phyloP scores from a whole-genome alignment of 2,329 filamentous ascomycete species.

The Talaromyces sp. region DNA sequence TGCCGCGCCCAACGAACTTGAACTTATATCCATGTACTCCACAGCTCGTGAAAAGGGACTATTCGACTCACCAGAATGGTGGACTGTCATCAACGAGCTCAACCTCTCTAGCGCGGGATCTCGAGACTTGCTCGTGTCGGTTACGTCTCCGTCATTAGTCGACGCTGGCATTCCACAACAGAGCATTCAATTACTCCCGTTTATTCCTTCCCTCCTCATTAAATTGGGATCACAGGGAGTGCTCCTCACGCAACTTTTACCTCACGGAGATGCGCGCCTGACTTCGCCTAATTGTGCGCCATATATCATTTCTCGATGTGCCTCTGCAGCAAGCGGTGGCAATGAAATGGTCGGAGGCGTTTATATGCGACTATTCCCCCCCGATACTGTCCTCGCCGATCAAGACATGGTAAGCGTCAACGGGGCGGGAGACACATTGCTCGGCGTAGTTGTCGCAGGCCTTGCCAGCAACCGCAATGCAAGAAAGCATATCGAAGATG shows the following conservation, averaged over 20 bases:
- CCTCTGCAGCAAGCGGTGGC: constrained; percentile 40
- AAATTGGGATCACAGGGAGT: constrained; percentile 77
- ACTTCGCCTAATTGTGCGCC: constrained; percentile 59
- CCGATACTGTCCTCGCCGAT: constrained; percentile 58
- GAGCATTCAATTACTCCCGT: constrained; percentile 79
- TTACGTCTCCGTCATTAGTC: constrained; percentile 66
- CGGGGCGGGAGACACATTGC: constrained; percentile 88
- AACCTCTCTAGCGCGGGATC: constrained; percentile 66
- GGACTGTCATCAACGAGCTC: constrained; percentile 72
- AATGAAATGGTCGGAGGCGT: constrained; percentile 66
- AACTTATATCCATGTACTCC: constrained; percentile 74
- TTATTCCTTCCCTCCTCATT: constrained; percentile 77
- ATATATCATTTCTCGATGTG: constrained; percentile 66
- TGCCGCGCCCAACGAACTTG: constrained; percentile 76
- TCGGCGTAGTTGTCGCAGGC: constrained; percentile 79
- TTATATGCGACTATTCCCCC: constrained; percentile 75
- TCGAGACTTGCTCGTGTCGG: constrained; percentile 65
- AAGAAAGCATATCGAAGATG: constrained; percentile 51
- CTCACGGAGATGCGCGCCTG: constrained; percentile 65
- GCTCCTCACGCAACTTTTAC: constrained; percentile 69
- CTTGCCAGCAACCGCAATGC: constrained; percentile 56
- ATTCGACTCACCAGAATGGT: constrained; percentile 72
- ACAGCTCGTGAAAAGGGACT: constrained; percentile 65
- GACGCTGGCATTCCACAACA: constrained; percentile 81
- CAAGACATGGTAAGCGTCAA: constrained; percentile 82